Evolutionary conservation across 805 yeast genomes (phyloP), one percentile per base, ranked within the genome.

Genomic region (Grigorovia humatica): DNA sequence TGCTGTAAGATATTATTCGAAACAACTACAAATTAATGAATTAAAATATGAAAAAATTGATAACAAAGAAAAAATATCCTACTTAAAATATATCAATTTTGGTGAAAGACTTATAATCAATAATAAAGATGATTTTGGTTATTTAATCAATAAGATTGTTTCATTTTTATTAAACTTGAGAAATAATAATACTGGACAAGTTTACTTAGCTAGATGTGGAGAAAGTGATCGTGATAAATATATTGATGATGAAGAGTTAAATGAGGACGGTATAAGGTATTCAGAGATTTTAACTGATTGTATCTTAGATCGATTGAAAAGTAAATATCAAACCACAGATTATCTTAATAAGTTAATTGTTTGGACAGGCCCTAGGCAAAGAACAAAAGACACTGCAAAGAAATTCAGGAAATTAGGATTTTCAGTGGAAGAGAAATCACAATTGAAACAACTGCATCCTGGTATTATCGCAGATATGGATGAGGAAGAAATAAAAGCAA

Each of bases 351-450:
- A 52, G 3, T 15, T 55, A 17, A 47, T 49, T 2, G 90, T 93
- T n/a, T 91, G 98, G 96, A 89, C 97, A 1, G 95, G 98, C 0
- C 88, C 91, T 4, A 79, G 96, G 55, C 75, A 80, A 57, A 78
- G 96, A 62, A 88, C 97, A 0, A 75, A 82, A 18, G 88, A 90
- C 58, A 81, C 96, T 6, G 88, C 91, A 0, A 74, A 76, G 51
- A 80, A 76, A 52, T 88, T 91, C 66, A 72, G 78, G 42, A 76
- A 80, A 12, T 68, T 70, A 29, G 86, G 87, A 9, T 77, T 87
- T 52, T 74, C 77, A 1, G 83, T 85, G 6, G 74, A 82, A 50
- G 89, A 85, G 64, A 75, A 96, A 54, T 81, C 89, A 32, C 95
- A 89, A 65, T 72, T 93, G 62, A 83, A 88, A 44, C 96, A 88